Base-by-base conservation (phyloP, 495 filamentous ascomycete genomes). In the Daldinia loculata region DNA sequence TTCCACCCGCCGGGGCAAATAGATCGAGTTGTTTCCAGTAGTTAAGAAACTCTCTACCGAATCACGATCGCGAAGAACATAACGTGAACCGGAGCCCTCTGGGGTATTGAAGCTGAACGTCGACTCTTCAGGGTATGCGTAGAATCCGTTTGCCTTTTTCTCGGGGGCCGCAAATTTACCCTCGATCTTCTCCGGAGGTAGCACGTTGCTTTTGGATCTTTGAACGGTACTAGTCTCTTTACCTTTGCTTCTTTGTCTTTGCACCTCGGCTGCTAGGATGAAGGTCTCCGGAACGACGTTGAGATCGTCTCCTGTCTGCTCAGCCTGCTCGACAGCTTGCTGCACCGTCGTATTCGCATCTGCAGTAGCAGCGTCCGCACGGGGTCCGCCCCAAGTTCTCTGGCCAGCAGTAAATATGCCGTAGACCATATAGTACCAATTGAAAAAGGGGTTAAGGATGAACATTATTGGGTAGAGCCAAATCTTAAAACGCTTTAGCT, bases 391-490 rank as follows among this genome's bases (percentile, higher is more conserved):
- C 95, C 95, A 99, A 4, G 95, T 99, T 38, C 95, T 86, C 77
- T 98, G 93, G 22, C 95, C 94, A 22, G 95, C 94, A 5, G 95
- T 99, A 77, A 97, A 97, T 32, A 89, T 89, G 45, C 88, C 88
- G 76, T 90, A 90, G 9, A 97, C 91, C 91, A 97, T 97, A 82
- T 98, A 99, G 39, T 93, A 85, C 95, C 95, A 99, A 80, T 99
- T 98, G 85, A 98, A 95, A 77, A 98, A 97, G 0, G 95, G 95
- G 75, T 97, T 98, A 64, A 98, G 76, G 57, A 97, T 79, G 76
- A 98, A 99, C 94, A 99, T 97, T 61, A 99, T 57, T 0, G 95
- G 94, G 76, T 99, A 99, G 1, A 97, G 85, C 92, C 92, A 94
- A 65, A 93, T 89, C 83, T 99, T 98, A 81, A 87, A 97, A 12